Conservation (phyloP, 1,139 yeast genomes). For the Suhomyces bribrorum region DNA sequence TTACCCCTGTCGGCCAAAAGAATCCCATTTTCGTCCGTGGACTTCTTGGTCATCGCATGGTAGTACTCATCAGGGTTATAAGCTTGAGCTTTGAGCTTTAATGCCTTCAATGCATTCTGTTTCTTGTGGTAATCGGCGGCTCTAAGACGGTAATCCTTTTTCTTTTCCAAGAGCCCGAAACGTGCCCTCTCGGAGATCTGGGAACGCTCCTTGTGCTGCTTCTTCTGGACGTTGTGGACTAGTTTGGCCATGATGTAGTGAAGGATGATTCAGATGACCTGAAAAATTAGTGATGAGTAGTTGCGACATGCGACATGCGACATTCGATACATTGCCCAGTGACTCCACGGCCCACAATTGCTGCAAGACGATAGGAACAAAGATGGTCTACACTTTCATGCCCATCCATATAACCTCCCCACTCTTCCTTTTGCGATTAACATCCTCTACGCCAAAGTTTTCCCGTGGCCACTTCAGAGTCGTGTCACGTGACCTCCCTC, state of each 20-base stretch:
- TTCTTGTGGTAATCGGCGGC: constrained; percentile 88
- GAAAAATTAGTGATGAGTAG: constrained; percentile 1
- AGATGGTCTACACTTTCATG: too few relatives aligned
- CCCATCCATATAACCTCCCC: too few relatives aligned
- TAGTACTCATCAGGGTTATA: constrained; percentile 96
- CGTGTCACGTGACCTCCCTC: background rate
- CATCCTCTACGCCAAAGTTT: background rate
- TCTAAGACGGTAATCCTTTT: constrained; percentile 88
- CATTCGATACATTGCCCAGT: too few relatives aligned
- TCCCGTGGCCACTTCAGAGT: background rate
- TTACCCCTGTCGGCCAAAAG: constrained; percentile 66
- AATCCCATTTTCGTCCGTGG: constrained; percentile 69
- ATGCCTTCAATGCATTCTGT: constrained; percentile 77
- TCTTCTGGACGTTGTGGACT: constrained; percentile 89
- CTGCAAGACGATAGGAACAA: too few relatives aligned
- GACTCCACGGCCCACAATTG: too few relatives aligned
- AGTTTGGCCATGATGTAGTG: constrained; percentile 61
- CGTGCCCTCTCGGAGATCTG: constrained; percentile 74
- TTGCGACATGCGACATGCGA: constrained; percentile 1
- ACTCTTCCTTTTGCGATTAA: too few relatives aligned
- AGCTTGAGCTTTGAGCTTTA: constrained; percentile 68
- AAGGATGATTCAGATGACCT: constrained; percentile 10
- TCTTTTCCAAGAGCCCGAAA: constrained; percentile 88
- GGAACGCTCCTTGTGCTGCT: constrained; percentile 92
- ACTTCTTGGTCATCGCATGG: constrained; percentile 80